phyloP scores from a whole-genome alignment of 345 rosid genomes.

The Populus euphratica region DNA sequence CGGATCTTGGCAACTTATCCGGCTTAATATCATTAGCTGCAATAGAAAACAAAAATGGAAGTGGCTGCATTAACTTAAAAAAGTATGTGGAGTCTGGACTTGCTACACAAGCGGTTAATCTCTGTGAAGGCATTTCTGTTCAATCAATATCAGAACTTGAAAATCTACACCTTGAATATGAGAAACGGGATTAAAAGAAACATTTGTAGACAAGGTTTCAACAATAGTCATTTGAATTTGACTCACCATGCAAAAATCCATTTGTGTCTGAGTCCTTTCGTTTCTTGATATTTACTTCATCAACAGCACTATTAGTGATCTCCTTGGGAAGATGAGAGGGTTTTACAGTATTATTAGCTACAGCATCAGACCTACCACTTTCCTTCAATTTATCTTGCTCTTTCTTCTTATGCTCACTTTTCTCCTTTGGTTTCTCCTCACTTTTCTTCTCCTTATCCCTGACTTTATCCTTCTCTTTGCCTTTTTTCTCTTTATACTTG shows the following conservation, averaged over 20 bases:
- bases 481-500: conserved; percentile 28
- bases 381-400: conserved; percentile 36
- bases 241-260: conserved; percentile 34
- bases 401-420: conserved; percentile 21
- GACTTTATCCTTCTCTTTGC: conserved; percentile 32
- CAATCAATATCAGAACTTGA: too few species aligned
- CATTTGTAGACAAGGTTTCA: too few species aligned
- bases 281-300: conserved; percentile 21
- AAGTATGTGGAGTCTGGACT: too few species aligned
- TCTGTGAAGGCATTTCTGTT: too few species aligned
- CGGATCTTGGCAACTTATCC: conserved; percentile 1
- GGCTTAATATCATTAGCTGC: conserved; percentile 16
- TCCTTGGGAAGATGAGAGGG: conserved; percentile 15
- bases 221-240: conserved; percentile 3
- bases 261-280: conserved; percentile 28
- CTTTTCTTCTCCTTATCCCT: conserved; percentile 37
- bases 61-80: background rate
- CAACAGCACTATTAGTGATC: conserved; percentile 6
- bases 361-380: background rate
- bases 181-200: too few species aligned
- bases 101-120: too few species aligned
- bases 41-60: conserved; percentile 6
- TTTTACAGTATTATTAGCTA: background rate
- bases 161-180: too few species aligned
- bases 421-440: conserved; percentile 41